Evolutionary conservation across 2,329 filamentous ascomycete species (phyloP), one percentile per base, ranked within the genome.

Genomic region (Boeremia exigua): DNA sequence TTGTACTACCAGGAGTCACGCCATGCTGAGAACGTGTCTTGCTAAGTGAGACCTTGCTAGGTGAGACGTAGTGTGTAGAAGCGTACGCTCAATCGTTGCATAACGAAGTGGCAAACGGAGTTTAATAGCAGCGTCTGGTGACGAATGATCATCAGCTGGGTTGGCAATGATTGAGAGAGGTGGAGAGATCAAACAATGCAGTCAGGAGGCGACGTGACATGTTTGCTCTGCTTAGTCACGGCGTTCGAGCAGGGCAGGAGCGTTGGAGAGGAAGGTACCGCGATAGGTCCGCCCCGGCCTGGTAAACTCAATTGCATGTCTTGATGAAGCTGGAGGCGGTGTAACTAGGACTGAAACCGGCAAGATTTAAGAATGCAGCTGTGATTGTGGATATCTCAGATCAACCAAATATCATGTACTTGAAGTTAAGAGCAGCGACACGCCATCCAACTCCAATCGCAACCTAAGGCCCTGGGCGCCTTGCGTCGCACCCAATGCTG

Each of bases 401-500:
- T 27, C 11, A 40, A 45, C 46, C 44, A 33, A 29, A 33, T 25
- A 38, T 25, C 46, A 45, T 46, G 36, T 36, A 36, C 46, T 45
- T 11, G 19, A 46, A 45, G 14, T 29, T 34, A 44, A 36, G 34
- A 50, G 46, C 36, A 19, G 10, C 11, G 34, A 10, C 32, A 36
- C 46, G 36, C 42, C 37, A 36, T 29, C 25, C 12, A 47, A 46
- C 36, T 38, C 47, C 47, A 47, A 48, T 43, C 36, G 9, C 49
- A 46, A 47, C 17, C n/a, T 33, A 28, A 49, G 44, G 40, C 17
- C 48, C 39, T 32, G 19, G 38, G 29, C 50, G 36, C 50, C 50
- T 17, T 47, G 45, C 38, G 44, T 44, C 28, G 32, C 33, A 15
- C 25, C 42, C 36, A 38, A 56, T 56, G 53, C 53, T 51, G 27